A percentile compares a stretch with the other conserved stretches of the same genome.
Conservation (phyloP, 352 stramenopile genomes). For the Halophytophthora polymorphica region DNA sequence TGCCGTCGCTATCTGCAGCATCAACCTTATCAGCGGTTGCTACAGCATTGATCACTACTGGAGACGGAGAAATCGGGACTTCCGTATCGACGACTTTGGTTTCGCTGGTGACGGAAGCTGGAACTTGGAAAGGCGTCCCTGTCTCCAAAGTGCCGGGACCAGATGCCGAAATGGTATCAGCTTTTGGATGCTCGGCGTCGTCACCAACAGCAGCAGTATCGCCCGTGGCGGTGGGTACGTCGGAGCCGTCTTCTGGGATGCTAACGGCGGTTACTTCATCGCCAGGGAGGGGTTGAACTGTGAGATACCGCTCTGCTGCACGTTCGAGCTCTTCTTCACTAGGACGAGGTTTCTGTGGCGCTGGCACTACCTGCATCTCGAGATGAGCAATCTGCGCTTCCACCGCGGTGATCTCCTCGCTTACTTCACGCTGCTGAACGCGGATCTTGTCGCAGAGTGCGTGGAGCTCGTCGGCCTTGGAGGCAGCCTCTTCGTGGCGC, state of each 20-base stretch:
- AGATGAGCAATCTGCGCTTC: slow-evolving; percentile 27
- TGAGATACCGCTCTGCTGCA: slow-evolving; percentile 36
- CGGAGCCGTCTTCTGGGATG: slow-evolving; percentile 5
- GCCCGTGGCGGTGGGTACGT: neutral
- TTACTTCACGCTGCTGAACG: slow-evolving; percentile 21
- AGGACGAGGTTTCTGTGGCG: slow-evolving; percentile 31
- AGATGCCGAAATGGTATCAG: too few species aligned
- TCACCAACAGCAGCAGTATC: neutral
- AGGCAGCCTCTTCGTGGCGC: slow-evolving; percentile 45
- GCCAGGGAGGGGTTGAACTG: slow-evolving; percentile 12
- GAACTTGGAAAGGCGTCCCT: too few species aligned
- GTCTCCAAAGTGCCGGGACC: too few species aligned
- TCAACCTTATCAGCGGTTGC: neutral
- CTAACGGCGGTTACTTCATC: slow-evolving; percentile 16
- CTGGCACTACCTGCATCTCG: slow-evolving; percentile 13
- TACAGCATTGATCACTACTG: too few species aligned
- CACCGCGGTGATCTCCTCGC: slow-evolving; percentile 29
- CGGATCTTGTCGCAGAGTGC: slow-evolving; percentile 33
- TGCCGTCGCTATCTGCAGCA: neutral
- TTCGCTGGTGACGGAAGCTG: too few species aligned
- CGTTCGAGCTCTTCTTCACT: slow-evolving; percentile 33
- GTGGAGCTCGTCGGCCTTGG: slow-evolving; percentile 31
- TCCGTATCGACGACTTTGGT: too few species aligned
- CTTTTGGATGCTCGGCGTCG: too few species aligned
- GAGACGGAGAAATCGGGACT: too few species aligned